Base-by-base conservation (phyloP, 495 filamentous ascomycete genomes). In the Neurospora sp. region DNA sequence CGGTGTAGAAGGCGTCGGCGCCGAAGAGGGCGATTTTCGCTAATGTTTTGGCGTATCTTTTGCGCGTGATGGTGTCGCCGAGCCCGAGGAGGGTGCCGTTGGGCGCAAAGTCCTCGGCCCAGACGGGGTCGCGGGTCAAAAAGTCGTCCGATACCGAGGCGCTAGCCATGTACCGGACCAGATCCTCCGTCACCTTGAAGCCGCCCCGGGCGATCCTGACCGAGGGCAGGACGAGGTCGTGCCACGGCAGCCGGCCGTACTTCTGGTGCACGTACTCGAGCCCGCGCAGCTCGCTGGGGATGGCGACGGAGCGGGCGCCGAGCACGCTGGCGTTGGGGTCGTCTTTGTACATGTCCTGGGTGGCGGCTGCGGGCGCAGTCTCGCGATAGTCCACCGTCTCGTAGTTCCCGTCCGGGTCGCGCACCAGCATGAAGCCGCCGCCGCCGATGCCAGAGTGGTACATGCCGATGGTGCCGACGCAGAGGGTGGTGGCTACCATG, bases 371-470 rank as follows among this genome's bases (percentile, higher is more conserved):
- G 4, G 94, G 93, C 2, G 94, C 94, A 0, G 90, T 90, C 81
- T 97, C 94, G 10, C 94, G 87, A 78, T 94, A 97, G 80, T 97
- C 94, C 70, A 96, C 89, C 71, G 90, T 88, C 75, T 94, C 92
- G 78, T 90, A 93, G 39, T 81, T 80, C 11, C 92, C 91, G 42
- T 89, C 82, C 5, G 85, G 82, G 37, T 88, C 85, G 48, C 90
- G 88, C 35, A 95, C 87, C 3, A 97, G 85, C 86, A 91, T 90
- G 81, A 97, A 97, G 1, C 94, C 94, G n/a, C 94, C 94, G 5
- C 94, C 94, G 4, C 93, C 93, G 42, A 97, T 90, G 6, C 93
- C 93, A 39, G 91, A 93, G 81, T 97, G 93, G 75, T 95, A 93
- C 92, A 96, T 95, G 87, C 91, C 91, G 71, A 91, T 86, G 7